These are phyloP conservation scores for Lonicera japonica DNA, from an alignment of 129 eudicot species.

Conservation along the genomic window DNA sequence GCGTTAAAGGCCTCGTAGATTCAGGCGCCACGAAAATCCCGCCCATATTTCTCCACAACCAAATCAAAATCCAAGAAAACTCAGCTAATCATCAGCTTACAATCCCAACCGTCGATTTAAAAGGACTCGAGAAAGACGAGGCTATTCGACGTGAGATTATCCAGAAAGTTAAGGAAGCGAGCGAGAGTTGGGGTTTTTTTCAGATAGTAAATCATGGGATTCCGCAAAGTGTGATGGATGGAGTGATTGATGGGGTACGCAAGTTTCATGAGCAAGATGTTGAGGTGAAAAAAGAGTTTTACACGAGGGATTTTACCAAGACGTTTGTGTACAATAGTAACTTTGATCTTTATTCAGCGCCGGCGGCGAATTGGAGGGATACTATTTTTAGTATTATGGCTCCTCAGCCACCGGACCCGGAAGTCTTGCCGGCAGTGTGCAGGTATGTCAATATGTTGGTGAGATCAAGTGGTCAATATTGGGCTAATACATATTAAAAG, in stretches of 20 bases:
- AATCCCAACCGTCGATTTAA: conserved; percentile 10
- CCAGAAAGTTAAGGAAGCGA: conserved; percentile 1
- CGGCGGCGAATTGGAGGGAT: conserved; percentile 23
- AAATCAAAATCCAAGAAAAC: background rate
- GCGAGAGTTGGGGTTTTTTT: conserved; percentile 22
- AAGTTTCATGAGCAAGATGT: conserved; percentile 20
- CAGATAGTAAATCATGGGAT: conserved; percentile 27
- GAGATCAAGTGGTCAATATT: no score
- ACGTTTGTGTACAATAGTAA: conserved; percentile 12
- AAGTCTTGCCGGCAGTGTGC: conserved; percentile 15
- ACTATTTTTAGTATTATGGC: conserved; percentile 7
- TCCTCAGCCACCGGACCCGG: conserved; percentile 9
- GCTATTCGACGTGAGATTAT: conserved; percentile 1
- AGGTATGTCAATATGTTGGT: no score
- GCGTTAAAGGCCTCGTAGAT: conserved; percentile 22
- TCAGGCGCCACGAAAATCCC: conserved; percentile 18
- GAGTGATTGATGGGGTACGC: conserved; percentile 1
- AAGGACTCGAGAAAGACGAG: background rate
- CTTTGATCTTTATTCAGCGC: conserved; percentile 13
- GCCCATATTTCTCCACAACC: conserved; percentile 2
- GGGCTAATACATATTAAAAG: no score
- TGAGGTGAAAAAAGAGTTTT: conserved; percentile 14
- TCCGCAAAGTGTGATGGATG: conserved; percentile 1
- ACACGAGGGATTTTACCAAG: conserved; percentile 10
- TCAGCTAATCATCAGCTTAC: background rate